Conservation (phyloP, 208 protist species). For the Crithidia thermophila region DNA sequence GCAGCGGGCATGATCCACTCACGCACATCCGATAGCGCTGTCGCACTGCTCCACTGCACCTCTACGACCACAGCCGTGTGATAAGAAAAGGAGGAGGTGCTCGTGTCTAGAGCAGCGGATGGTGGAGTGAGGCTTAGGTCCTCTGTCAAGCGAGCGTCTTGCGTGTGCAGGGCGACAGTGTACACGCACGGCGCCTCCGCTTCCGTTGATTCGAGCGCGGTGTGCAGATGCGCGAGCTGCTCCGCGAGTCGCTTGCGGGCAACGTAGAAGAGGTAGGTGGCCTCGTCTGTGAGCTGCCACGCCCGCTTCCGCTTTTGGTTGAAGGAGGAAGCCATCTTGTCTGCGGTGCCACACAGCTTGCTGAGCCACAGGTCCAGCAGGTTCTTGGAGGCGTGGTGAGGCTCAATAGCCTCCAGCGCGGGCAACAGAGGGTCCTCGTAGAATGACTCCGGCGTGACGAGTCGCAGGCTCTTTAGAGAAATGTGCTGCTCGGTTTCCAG, state of each 20-base stretch:
- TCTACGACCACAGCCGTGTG: slow-evolving; percentile 20
- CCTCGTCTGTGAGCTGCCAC: slow-evolving; percentile 30
- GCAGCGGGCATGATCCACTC: slow-evolving; percentile 10
- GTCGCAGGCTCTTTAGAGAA: slow-evolving; percentile 22
- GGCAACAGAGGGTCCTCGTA: slow-evolving; percentile 42
- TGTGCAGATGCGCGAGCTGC: background rate
- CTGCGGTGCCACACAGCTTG: slow-evolving; percentile 38
- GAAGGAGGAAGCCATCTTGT: slow-evolving; percentile 30
- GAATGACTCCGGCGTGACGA: slow-evolving; percentile 24
- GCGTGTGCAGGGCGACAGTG: slow-evolving; percentile 1
- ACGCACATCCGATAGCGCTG: background rate
- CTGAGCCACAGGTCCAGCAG: slow-evolving; percentile 36
- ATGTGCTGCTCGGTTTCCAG: background rate
- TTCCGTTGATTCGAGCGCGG: background rate
- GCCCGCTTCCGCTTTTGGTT: slow-evolving; percentile 29
- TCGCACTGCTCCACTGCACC: background rate
- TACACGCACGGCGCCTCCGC: background rate
- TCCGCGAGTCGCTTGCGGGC: slow-evolving; percentile 25
- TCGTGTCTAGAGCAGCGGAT: too few species aligned
- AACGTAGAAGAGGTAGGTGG: slow-evolving; percentile 25
- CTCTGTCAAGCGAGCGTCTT: background rate
- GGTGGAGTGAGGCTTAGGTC: background rate
- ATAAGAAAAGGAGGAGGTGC: background rate
- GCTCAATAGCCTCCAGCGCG: slow-evolving; percentile 37
- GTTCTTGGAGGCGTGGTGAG: slow-evolving; percentile 40